Percentiles rank a stretch among this genome's conserved stretches.
Conservation (phyloP, 2,329 filamentous ascomycete genomes). For the Diaporthe nobilis region DNA sequence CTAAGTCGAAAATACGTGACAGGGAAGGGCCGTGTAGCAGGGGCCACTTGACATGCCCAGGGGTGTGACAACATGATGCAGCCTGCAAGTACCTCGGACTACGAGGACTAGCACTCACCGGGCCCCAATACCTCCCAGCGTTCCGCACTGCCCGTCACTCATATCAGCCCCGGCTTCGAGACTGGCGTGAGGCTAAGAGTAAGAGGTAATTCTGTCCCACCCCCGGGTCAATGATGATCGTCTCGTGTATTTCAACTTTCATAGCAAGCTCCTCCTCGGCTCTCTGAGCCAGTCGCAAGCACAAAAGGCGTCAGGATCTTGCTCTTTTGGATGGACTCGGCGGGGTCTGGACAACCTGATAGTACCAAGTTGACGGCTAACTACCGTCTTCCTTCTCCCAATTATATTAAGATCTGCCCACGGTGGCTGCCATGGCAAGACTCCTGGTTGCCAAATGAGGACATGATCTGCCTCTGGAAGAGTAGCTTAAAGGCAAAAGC, state of each 20-base stretch:
- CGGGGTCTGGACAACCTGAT: constrained; percentile 18
- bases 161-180: constrained; percentile 31
- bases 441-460: background rate
- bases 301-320: background rate
- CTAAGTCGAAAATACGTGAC: constrained; percentile 32
- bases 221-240: constrained; percentile 17
- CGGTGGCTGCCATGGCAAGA: constrained; percentile 12
- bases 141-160: constrained; percentile 33
- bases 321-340: background rate
- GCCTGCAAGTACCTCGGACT: constrained; percentile 34
- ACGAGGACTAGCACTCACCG: constrained; percentile 27
- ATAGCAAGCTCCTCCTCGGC: background rate
- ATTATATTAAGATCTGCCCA: constrained; percentile 31
- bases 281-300: background rate
- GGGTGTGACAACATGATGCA: constrained; percentile 34
- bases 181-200: constrained; percentile 34
- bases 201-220: constrained; percentile 26
- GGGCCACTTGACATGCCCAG: constrained; percentile 31
- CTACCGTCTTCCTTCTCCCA: constrained; percentile 16
- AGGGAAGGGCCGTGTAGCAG: constrained; percentile 26
- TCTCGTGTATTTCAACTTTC: constrained; percentile 9
- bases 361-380: constrained; percentile 14
- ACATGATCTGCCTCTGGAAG: constrained; percentile 1
- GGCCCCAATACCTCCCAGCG: constrained; percentile 21
- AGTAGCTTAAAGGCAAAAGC: constrained; percentile 11